A percentile compares a stretch with the other conserved stretches of the same genome.
phyloP scores from a whole-genome alignment of 495 filamentous ascomycete species.

The Penicillium lividum region DNA sequence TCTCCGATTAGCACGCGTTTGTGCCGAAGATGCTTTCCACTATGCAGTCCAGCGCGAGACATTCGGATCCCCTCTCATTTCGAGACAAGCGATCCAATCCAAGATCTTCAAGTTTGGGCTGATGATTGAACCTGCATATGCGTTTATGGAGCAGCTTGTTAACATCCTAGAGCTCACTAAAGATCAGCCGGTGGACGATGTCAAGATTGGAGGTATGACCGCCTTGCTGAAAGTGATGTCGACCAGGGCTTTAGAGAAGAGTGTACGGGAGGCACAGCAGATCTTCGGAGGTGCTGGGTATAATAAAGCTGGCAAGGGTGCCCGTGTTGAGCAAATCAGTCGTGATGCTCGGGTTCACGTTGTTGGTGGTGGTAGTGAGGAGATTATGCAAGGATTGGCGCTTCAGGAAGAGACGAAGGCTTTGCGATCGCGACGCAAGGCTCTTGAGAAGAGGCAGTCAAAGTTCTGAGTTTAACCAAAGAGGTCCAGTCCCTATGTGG shows the following conservation, averaged over 20 bases:
- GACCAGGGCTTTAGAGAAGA: conserved; percentile 55
- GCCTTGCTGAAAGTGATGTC: conserved; percentile 55
- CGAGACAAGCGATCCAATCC: conserved; percentile 46
- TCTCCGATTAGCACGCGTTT: conserved; percentile 47
- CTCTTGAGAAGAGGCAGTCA: conserved; percentile 33
- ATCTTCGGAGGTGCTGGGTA: conserved; percentile 61
- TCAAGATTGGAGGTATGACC: conserved; percentile 52
- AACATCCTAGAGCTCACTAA: conserved; percentile 47
- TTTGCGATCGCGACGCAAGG: conserved; percentile 32
- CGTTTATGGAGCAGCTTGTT: conserved; percentile 51
- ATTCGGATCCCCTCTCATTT: conserved; percentile 49
- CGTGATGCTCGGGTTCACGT: conserved; percentile 58
- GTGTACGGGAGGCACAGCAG: conserved; percentile 61
- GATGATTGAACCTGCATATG: conserved; percentile 51
- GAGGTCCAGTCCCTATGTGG: no score
- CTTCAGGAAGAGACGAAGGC: conserved; percentile 47
- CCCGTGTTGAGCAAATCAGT: conserved; percentile 57
- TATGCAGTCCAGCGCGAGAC: conserved; percentile 52
- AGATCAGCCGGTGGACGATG: conserved; percentile 32
- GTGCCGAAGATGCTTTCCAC: conserved; percentile 49
- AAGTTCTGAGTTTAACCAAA: conserved; percentile 26
- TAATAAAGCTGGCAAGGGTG: conserved; percentile 52
- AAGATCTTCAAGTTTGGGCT: conserved; percentile 52
- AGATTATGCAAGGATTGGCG: conserved; percentile 57
- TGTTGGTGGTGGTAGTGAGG: conserved; percentile 59